Base-by-base conservation (phyloP, 352 stramenopile species). In the Saprolegnia diclina region DNA sequence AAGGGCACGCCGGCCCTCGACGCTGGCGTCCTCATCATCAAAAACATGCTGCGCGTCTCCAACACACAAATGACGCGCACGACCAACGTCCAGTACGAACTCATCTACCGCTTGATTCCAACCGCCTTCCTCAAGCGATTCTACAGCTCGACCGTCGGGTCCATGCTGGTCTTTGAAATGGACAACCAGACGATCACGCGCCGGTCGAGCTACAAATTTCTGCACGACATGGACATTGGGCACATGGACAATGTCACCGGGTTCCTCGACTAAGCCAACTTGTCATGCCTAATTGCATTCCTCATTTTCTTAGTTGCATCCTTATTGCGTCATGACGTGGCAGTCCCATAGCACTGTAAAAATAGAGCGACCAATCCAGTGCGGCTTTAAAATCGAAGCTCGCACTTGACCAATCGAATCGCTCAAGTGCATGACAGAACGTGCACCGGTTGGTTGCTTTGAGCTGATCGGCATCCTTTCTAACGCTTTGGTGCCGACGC, bases 31-130 rank as follows among this genome's bases (percentile, higher is more conserved):
- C 24, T 75, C 11, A 54, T 75, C 21, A 69, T 72, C 46, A 72
- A 75, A 54, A 75, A 75, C 37, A 59, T 75, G 32, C 46, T 75
- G 48, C 71, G 56, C 4, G 57, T 75, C 19, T 75, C 64, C 13
- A 53, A 37, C 16, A 65, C 38, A 0, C 6, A 16, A 0, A 48
- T 72, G 26, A 62, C 69, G 16, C 71, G 71, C 7, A 68, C 50
- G 16, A 61, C 45, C 45, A 72, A 69, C 32, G 64, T 72, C 44
- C 69, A 75, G 62, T 75, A 72, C 46, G 64, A 55, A 38, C 55
- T 75, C 16, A 11, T 72, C 21, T 75, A 70, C 24, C 65, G 61
- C 4, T 56, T 72, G 21, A 32, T 72, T n/a, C 71, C 52, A 5
- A 54, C 46, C 3, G 38, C 53, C 1, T 21, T 70, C 5, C 52